Conservation (phyloP, 192 early-diverging fungal species). For the Spizellomyces punctatus region DNA sequence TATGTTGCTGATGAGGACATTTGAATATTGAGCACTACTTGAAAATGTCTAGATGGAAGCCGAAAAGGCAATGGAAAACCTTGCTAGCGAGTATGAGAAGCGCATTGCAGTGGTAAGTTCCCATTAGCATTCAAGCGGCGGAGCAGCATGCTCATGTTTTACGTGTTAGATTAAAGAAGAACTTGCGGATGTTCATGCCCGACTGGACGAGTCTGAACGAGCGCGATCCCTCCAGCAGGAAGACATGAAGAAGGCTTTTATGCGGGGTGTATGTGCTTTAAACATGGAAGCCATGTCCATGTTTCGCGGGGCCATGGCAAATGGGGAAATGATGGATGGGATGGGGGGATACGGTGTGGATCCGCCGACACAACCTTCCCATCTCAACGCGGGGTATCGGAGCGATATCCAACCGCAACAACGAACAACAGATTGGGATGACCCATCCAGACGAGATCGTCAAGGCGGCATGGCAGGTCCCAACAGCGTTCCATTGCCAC, state of each 20-base stretch:
- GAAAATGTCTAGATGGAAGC: slow-evolving; percentile 35
- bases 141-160: not conserved
- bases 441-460: not conserved
- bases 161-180: slow-evolving; percentile 4
- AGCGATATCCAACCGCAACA: not conserved
- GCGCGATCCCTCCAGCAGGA: slow-evolving; percentile 35
- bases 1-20: too few relatives aligned
- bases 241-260: slow-evolving; percentile 51
- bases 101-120: slow-evolving; percentile 24
- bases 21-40: not conserved
- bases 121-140: not conserved
- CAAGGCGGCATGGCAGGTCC: not conserved
- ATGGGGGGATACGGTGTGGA: not conserved
- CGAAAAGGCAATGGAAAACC: slow-evolving; percentile 36
- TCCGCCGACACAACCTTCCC: not conserved
- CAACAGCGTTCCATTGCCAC: not conserved
- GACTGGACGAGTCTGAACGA: slow-evolving; percentile 22
- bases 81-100: slow-evolving; percentile 41
- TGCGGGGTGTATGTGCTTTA: slow-evolving; percentile 50
- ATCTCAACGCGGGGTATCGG: not conserved
- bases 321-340: not conserved
- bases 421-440: not conserved
- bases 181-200: slow-evolving; percentile 8
- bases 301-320: slow-evolving; percentile 32
- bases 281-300: slow-evolving; percentile 56